Conservation (phyloP, 2,329 filamentous ascomycete genomes). For the Aureobasidium sp. region DNA sequence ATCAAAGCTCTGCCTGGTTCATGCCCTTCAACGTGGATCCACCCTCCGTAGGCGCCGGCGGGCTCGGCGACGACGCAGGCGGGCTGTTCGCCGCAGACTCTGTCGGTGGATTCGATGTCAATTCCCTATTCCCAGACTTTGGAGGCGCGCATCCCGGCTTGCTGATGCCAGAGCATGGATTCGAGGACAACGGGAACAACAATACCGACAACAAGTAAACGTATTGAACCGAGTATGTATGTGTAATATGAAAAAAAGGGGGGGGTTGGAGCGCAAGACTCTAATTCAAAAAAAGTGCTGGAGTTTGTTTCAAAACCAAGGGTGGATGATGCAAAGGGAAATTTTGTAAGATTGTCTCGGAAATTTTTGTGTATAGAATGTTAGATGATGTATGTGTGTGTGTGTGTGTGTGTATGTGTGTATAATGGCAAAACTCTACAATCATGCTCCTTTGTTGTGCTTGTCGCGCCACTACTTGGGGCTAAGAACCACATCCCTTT, state of each 20-base stretch:
- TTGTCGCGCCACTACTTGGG: no score
- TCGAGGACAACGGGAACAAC: not conserved
- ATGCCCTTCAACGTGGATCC: constrained; percentile 89
- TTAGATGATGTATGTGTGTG: no score
- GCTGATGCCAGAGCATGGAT: constrained; percentile 7
- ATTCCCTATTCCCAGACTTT: constrained; percentile 18
- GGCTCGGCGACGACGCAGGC: constrained; percentile 17
- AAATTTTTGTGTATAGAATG: not conserved
- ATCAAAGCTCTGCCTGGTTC: constrained; percentile 67
- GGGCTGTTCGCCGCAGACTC: constrained; percentile 17
- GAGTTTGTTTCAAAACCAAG: not conserved
- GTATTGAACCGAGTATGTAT: not conserved
- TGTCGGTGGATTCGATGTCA: constrained; percentile 25
- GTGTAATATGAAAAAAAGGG: not conserved
- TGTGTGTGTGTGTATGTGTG: no score
- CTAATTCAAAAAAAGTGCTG: not conserved
- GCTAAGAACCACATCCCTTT: no score
- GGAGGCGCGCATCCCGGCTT: constrained; percentile 16
- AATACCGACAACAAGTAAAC: not conserved
- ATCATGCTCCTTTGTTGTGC: no score
- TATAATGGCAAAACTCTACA: not conserved
- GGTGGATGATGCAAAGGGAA: not conserved
- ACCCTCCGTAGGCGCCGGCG: constrained; percentile 39
- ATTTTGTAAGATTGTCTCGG: not conserved
- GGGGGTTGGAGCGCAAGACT: not conserved